A percentile compares a stretch with the other conserved stretches of the same genome.
Conservation (phyloP, 2,329 filamentous ascomycete species). For the Exophiala viscosa region DNA sequence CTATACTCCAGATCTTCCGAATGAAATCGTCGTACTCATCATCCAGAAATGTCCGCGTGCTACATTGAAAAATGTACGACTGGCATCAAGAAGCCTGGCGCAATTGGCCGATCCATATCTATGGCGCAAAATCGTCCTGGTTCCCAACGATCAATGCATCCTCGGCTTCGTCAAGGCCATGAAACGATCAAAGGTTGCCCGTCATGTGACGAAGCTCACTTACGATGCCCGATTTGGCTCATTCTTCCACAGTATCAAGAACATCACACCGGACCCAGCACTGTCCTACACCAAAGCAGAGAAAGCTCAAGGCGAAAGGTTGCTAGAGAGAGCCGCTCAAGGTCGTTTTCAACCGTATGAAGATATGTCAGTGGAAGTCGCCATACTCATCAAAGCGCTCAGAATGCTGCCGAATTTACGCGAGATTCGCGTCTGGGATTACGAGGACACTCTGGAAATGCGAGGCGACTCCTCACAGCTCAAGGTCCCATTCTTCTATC, state of each 20-base stretch:
- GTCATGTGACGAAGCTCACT: conserved; percentile 15
- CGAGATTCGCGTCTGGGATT: conserved; percentile 16
- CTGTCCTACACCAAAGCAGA: conserved; percentile 6
- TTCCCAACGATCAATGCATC: conserved; percentile 23
- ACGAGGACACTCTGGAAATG: conserved; percentile 5
- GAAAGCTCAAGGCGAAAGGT: background rate
- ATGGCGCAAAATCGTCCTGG: conserved; percentile 20
- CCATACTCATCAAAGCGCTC: conserved; percentile 13
- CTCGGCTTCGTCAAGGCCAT: conserved; percentile 15
- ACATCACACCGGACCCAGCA: background rate
- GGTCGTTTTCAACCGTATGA: conserved; percentile 20
- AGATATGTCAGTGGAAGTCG: conserved; percentile 20
- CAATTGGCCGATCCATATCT: conserved; percentile 19
- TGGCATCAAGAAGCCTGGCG: conserved; percentile 20
- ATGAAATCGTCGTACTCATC: conserved; percentile 23
- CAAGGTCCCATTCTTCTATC: conserved; percentile 19
- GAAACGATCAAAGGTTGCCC: conserved; percentile 13
- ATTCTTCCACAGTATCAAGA: conserved; percentile 17
- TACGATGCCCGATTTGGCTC: conserved; percentile 22
- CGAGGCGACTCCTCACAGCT: background rate
- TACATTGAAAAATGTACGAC: conserved; percentile 22
- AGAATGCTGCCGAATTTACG: conserved; percentile 16
- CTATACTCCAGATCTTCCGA: conserved; percentile 17
- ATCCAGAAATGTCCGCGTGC: conserved; percentile 15
- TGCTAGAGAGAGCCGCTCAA: conserved; percentile 9